Percentiles rank a stretch among this genome's conserved stretches.
phyloP scores from a whole-genome alignment of 2,329 filamentous ascomycete species.

The Thelonectria blattea region DNA sequence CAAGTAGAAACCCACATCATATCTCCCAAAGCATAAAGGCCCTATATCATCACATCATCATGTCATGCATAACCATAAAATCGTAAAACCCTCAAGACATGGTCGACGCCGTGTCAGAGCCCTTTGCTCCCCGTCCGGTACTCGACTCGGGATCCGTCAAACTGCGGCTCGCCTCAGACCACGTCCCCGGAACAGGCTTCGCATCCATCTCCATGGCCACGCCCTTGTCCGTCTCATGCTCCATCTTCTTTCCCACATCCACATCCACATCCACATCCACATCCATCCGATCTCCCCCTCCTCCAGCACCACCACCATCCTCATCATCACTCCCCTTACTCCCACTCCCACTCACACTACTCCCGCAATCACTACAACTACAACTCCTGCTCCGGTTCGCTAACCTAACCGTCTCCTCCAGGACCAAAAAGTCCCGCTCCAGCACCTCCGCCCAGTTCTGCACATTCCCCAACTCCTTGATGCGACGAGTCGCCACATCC shows the following conservation, averaged over 20 bases:
- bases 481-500: slow-evolving; percentile 63
- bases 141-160: slow-evolving; percentile 47
- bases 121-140: slow-evolving; percentile 42
- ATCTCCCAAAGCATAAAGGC: not conserved
- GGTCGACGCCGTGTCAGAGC: slow-evolving; percentile 48
- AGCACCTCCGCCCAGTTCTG: slow-evolving; percentile 90
- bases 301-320: slow-evolving; percentile 7
- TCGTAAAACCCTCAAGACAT: slow-evolving; percentile 29
- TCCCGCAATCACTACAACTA: slow-evolving; percentile 44
- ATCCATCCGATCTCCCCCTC: slow-evolving; percentile 23
- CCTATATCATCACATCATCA: slow-evolving; percentile 3
- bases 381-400: slow-evolving; percentile 49
- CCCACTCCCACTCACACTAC: slow-evolving; percentile 27
- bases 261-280: slow-evolving; percentile 31
- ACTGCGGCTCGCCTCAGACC: slow-evolving; percentile 48
- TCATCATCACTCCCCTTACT: slow-evolving; percentile 26
- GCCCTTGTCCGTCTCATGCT: slow-evolving; percentile 22
- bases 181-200: slow-evolving; percentile 34
- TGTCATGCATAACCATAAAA: not conserved
- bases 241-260: slow-evolving; percentile 19
- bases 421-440: slow-evolving; percentile 68
- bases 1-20: not conserved
- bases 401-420: slow-evolving; percentile 69
- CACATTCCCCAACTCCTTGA: slow-evolving; percentile 82
- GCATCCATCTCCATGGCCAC: slow-evolving; percentile 34